Conservation (phyloP, 2,329 filamentous ascomycete genomes). For the Hymenoscyphus fraxineus region DNA sequence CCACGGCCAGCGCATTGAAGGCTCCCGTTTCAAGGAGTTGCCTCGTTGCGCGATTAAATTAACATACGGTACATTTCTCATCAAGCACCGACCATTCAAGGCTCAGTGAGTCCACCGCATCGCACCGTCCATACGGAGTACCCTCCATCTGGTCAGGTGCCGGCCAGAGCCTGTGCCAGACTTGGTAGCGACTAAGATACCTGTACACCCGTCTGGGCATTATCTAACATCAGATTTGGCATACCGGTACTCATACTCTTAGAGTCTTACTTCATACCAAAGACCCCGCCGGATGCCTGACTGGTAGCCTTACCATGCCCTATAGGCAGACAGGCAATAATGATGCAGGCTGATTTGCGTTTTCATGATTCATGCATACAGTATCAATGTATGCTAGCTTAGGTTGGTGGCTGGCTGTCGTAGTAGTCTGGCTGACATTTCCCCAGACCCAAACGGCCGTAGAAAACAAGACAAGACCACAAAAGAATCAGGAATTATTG, state of each 20-base stretch:
- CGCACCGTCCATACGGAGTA: background rate
- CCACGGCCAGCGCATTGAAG: conserved; percentile 1
- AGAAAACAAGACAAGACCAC: background rate
- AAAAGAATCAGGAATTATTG: background rate
- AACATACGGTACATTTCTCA: background rate
- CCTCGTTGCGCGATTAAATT: conserved; percentile 14
- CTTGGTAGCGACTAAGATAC: background rate
- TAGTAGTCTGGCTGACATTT: background rate
- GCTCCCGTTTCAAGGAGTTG: conserved; percentile 11
- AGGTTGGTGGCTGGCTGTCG: background rate
- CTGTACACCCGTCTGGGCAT: background rate
- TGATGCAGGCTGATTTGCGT: background rate
- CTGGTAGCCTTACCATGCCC: background rate
- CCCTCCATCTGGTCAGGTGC: too few relatives aligned
- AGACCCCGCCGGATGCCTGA: background rate
- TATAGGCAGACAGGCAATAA: background rate
- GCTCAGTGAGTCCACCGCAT: background rate
- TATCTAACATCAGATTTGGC: background rate
- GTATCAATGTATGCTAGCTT: background rate
- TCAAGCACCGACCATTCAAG: background rate
- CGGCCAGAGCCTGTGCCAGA: background rate
- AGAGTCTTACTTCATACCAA: too few relatives aligned
- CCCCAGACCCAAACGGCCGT: background rate
- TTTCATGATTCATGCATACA: background rate
- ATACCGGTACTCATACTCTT: background rate